Conservation (phyloP, 768 basidiomycete species). For the Galerina marginata region DNA sequence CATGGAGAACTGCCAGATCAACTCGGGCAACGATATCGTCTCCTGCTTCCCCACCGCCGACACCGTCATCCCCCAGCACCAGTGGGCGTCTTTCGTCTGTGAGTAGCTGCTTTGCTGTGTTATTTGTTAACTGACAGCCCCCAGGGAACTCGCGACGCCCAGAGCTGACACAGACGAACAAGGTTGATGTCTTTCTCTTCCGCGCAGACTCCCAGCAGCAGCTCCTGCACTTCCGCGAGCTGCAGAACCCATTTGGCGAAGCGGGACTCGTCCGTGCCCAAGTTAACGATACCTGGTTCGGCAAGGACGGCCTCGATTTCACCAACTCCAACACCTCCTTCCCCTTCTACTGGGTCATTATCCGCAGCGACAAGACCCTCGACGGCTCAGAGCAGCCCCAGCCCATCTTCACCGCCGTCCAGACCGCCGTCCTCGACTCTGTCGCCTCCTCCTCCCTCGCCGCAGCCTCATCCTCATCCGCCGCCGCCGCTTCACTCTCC, state of each 20-base stretch:
- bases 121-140: conserved; percentile 16
- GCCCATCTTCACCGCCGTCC: conserved; percentile 78
- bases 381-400: conserved; percentile 68
- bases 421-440: conserved; percentile 61
- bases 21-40: conserved; percentile 71
- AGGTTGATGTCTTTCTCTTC: conserved; percentile 79
- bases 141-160: conserved; percentile 81
- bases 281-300: conserved; percentile 83
- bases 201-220: conserved; percentile 67
- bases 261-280: conserved; percentile 58
- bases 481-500: conserved; percentile 38
- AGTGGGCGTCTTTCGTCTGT: conserved; percentile 84
- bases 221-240: conserved; percentile 49
- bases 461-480: conserved; percentile 51
- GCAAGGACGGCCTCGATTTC: conserved; percentile 52
- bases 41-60: conserved; percentile 75
- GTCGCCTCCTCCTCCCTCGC: conserved; percentile 54
- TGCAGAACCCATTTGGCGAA: conserved; percentile 52
- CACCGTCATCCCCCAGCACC: conserved; percentile 68
- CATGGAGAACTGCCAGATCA: conserved; percentile 51
- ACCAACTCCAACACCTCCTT: conserved; percentile 59
- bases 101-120: conserved; percentile 38
- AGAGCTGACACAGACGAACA: conserved; percentile 62
- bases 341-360: conserved; percentile 82
- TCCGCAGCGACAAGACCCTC: conserved; percentile 57